Base-by-base conservation (phyloP, 345 rosid species). In the Gossypium australe region DNA sequence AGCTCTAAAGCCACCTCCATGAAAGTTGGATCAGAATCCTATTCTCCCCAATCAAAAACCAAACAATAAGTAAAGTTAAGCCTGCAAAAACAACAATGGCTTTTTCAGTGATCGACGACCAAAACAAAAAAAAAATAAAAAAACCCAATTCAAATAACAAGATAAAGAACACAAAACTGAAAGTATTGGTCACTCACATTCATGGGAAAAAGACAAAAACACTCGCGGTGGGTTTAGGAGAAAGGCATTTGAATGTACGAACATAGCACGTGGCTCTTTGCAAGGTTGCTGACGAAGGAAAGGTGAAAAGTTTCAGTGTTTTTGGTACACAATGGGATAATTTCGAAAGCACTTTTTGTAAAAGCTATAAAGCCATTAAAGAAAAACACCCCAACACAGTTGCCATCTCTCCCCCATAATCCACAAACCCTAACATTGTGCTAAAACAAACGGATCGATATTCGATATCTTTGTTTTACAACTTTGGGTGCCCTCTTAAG, bases 1-100 rank as follows among this genome's bases (percentile, higher is more conserved):
- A 76, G 63, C 53, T 76, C 83, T 22, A 77, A 11, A 11, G 5
- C 58, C 18, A 74, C 27, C 22, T 78, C 80, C 81, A 74, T 72
- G 17, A 44, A 2, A 57, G 22, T 51, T 18, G 69, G 59, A 71
- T 18, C 41, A 16, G 49, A 67, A 67, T n/a, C 45, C 71, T 65
- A 76, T 34, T 29, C 34, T 67, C 18, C 55, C 22, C 63, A 69
- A 51, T 14, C 44, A 47, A 25, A 70, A 58, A 8, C 45, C 49
- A 57, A 51, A 55, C 11, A 61, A 17, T 18, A 24, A 48, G 71
- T 22, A 52, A 68, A 14, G 9, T 0, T 27, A 51, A 11, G 52
- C 45, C 55, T 12, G 57, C 67, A 51, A 52, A 34, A 51, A 59
- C 62, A 57, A 47, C 7, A 53, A 73, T 38, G 67, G 78, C 77